These are phyloP conservation scores for Fusarium hostae DNA, from an alignment of 2,329 filamentous ascomycete genomes.

Conservation along the genomic window DNA sequence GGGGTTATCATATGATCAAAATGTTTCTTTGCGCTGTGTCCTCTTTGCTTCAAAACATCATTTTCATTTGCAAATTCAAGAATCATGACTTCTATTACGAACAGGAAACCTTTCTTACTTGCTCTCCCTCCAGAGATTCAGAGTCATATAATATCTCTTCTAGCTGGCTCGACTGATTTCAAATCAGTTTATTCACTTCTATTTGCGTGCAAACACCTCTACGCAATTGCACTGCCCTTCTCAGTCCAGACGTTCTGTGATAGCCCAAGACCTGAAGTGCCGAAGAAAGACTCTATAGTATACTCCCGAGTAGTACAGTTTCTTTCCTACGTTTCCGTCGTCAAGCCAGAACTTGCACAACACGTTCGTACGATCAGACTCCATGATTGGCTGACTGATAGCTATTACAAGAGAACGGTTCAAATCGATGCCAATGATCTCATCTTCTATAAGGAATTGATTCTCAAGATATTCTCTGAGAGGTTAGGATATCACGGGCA, in stretches of 20 bases:
- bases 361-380: background rate
- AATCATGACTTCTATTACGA: fast-evolving
- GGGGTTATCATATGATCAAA: background rate
- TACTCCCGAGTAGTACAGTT: background rate
- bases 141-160: background rate
- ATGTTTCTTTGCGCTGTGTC: background rate
- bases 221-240: background rate
- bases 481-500: fast-evolving
- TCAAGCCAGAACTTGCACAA: background rate
- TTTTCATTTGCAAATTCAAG: fast-evolving
- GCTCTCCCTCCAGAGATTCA: background rate
- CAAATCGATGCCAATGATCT: background rate
- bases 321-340: background rate
- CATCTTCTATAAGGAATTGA: fast-evolving
- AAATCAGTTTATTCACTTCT: background rate
- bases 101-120: fast-evolving
- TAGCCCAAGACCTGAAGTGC: fast-evolving
- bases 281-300: background rate
- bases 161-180: background rate
- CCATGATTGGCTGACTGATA: background rate
- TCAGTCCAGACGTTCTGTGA: background rate
- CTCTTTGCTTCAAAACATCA: fast-evolving
- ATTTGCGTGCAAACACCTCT: background rate
- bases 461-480: fast-evolving
- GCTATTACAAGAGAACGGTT: fast-evolving